Evolutionary conservation across 345 rosid species (phyloP).

Genomic region (Rhodamnia argentea): DNA sequence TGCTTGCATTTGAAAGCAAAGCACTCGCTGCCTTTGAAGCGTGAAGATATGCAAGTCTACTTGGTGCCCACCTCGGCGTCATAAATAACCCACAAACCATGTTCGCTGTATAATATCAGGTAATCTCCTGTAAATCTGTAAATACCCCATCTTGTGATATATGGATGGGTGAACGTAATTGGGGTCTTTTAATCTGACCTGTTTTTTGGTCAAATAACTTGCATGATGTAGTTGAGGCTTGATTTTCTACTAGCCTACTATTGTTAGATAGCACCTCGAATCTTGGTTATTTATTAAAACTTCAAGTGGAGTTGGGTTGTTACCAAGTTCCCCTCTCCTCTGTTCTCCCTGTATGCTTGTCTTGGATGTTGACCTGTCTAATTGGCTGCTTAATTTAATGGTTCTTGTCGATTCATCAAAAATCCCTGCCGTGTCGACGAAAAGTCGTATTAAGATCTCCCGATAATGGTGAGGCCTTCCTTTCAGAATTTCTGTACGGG

Average conservation of each 20-base stretch:
- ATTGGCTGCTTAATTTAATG: background rate
- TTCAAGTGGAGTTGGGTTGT: background rate
- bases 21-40: background rate
- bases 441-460: background rate
- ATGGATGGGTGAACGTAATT: background rate
- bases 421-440: background rate
- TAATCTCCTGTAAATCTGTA: background rate
- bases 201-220: background rate
- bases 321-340: background rate
- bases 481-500: background rate
- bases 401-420: background rate
- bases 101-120: background rate
- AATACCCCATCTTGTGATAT: background rate
- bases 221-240: background rate
- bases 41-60: background rate
- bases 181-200: background rate
- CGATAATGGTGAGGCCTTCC: background rate
- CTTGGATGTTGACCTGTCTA: background rate
- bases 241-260: background rate
- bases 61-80: background rate
- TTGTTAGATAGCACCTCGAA: background rate
- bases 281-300: background rate
- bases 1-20: background rate
- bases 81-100: background rate
- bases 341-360: background rate